Percentiles rank a stretch among this genome's conserved stretches.
Conservation (phyloP, 208 protist genomes). For the Vickermania spadyakhi region DNA sequence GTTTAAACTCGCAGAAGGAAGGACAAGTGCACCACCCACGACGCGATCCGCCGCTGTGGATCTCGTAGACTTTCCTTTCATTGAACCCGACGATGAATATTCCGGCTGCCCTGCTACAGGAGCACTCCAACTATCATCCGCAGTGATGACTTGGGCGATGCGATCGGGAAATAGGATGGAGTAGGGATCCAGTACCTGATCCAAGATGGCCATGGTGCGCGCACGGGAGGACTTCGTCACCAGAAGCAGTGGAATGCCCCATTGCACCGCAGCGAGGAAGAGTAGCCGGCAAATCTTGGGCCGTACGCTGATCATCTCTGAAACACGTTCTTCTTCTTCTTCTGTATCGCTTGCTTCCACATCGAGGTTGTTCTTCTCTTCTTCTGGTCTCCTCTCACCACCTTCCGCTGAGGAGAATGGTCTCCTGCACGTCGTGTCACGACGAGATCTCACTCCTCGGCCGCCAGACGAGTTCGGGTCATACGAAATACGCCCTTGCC, state of each 20-base stretch:
- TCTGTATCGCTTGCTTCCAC: not conserved
- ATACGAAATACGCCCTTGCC: not conserved
- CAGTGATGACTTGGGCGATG: constrained; percentile 11
- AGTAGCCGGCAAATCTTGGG: constrained; percentile 46
- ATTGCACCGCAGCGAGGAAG: constrained; percentile 34
- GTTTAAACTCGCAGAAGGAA: not conserved
- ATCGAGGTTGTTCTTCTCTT: not conserved
- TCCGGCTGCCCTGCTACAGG: too few species aligned
- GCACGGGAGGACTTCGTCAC: constrained; percentile 57
- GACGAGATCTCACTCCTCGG: too few species aligned
- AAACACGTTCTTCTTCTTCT: constrained; percentile 1
- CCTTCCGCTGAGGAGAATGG: too few species aligned
- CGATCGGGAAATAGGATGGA: constrained; percentile 29
- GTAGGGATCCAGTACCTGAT: constrained; percentile 48
- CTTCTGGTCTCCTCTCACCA: too few species aligned
- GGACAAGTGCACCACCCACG: not conserved
- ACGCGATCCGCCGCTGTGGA: not conserved
- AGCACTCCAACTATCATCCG: constrained; percentile 9
- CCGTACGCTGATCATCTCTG: constrained; percentile 59
- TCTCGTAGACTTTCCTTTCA: not conserved
- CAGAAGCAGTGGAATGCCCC: constrained; percentile 63
- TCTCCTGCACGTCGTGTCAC: too few species aligned
- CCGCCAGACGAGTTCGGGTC: not conserved
- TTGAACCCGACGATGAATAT: not conserved
- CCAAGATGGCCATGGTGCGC: constrained; percentile 56